Conservation (phyloP, 2,329 filamentous ascomycete species). For the Whalleya microplaca region DNA sequence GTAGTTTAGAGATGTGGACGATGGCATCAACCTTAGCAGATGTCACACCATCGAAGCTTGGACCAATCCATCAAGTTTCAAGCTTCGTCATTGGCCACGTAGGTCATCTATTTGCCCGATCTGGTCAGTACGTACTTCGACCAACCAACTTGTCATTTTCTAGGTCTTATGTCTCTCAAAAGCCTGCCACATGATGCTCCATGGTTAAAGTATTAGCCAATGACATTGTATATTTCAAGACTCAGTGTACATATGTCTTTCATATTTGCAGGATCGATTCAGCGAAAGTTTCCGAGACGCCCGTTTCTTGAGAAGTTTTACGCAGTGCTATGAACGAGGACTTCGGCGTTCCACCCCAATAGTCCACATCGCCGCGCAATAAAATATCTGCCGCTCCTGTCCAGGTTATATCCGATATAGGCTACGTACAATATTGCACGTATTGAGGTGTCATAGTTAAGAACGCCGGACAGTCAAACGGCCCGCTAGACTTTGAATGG, state of each 20-base stretch:
- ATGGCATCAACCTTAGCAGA: constrained; percentile 18
- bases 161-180: background rate
- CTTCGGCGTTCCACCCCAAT: background rate
- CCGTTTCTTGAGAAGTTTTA: no score
- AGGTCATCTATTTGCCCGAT: constrained; percentile 17
- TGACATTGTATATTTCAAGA: no score
- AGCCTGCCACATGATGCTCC: no score
- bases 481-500: constrained; percentile 22
- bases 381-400: background rate
- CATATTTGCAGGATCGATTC: no score
- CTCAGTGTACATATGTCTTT: no score
- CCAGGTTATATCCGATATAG: background rate
- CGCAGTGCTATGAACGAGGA: no score
- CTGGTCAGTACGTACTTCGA: constrained; percentile 1
- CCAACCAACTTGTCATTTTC: background rate
- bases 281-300: no score
- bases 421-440: background rate
- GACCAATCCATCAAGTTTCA: constrained; percentile 1
- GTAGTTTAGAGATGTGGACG: constrained; percentile 3
- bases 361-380: background rate
- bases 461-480: background rate
- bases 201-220: no score
- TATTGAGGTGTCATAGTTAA: background rate
- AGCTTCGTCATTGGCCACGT: constrained; percentile 13
- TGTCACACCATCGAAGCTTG: constrained; percentile 23